Evolutionary conservation across 176 grass and related monocot genomes (phyloP), one percentile per base, ranked within the genome.

Genomic region (Musa itinerans): DNA sequence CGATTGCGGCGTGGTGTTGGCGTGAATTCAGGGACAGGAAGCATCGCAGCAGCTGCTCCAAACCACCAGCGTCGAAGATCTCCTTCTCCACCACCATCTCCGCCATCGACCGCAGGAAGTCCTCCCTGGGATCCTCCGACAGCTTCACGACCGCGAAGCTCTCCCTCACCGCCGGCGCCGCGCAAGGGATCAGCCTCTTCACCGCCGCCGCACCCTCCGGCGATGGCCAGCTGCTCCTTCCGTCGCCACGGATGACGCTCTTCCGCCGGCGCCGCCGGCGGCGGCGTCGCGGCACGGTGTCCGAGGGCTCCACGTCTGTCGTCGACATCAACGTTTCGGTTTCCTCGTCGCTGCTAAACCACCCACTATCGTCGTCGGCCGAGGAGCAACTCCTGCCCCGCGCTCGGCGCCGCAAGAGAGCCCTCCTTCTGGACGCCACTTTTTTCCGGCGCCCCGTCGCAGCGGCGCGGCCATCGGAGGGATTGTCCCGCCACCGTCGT

Each of bases 91-190:
- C 90, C 65, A 98, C 86, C 94, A 98, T 98, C 71, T 98, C 90
- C 25, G 76, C 86, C 88, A 98, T 98, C 55, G 94, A 98, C 53
- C 58, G 85, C 53, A 84, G 84, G 86, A 98, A 98, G 87, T 98
- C 90, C 0, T 55, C 84, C 8, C 86, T 82, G 0, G 94, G 94
- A 69, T 98, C 88, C 19, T 88, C 86, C 49, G 94, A 98, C 11
- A 86, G 80, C 88, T 98, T 98, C 52, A 85, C 84, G 75, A 98
- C 90, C 14, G 94, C 94, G 76, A 98, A 91, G 50, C 90, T 86
- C 75, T 80, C 89, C 52, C 67, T 78, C 24, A 88, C 84, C 50
- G 19, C 49, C 20, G 19, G 63, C 51, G 68, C 55, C 68, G 69
- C 69, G 53, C 16, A 70, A 17, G 68, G 68, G 12, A 70, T 70